Conservation (phyloP, 1,139 yeast species). For the Geotrichum candidum region DNA sequence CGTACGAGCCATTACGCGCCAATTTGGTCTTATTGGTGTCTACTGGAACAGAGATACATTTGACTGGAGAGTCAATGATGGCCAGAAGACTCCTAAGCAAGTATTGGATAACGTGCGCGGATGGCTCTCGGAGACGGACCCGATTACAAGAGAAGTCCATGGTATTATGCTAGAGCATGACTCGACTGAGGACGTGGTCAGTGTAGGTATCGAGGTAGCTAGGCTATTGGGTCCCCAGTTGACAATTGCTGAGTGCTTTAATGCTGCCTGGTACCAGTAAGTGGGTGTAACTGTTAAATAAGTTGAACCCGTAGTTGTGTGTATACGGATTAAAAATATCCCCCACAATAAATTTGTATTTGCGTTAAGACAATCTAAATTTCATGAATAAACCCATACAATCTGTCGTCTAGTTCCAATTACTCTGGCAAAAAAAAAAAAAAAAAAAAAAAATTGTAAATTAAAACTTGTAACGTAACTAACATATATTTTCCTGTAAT, state of each 20-base stretch:
- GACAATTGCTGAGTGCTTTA: constrained; percentile 84
- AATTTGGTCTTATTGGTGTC: constrained; percentile 82
- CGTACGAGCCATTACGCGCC: constrained; percentile 69
- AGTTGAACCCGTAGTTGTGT: not conserved
- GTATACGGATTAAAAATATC: not conserved
- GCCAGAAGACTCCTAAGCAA: constrained; percentile 43
- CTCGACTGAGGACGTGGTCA: constrained; percentile 58
- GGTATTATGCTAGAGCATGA: constrained; percentile 87
- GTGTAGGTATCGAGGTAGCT: constrained; percentile 55
- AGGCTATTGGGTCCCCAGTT: constrained; percentile 49
- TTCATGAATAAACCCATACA: not conserved
- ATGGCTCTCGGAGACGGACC: constrained; percentile 41
- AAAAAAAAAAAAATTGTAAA: not conserved
- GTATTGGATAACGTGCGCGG: constrained; percentile 49
- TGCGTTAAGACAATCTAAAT: not conserved
- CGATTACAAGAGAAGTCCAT: constrained; percentile 28
- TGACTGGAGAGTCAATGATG: constrained; percentile 68
- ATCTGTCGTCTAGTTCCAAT: too few relatives aligned
- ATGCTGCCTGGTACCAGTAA: constrained; percentile 43
- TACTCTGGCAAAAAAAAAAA: not conserved
- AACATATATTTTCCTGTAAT: not conserved
- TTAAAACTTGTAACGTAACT: not conserved
- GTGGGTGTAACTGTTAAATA: not conserved
- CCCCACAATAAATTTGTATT: not conserved
- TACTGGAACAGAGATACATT: constrained; percentile 89